Evolutionary conservation across 257 asterid genomes (phyloP), one percentile per base, ranked within the genome.

Genomic region (Fraxinus pennsylvanica): DNA sequence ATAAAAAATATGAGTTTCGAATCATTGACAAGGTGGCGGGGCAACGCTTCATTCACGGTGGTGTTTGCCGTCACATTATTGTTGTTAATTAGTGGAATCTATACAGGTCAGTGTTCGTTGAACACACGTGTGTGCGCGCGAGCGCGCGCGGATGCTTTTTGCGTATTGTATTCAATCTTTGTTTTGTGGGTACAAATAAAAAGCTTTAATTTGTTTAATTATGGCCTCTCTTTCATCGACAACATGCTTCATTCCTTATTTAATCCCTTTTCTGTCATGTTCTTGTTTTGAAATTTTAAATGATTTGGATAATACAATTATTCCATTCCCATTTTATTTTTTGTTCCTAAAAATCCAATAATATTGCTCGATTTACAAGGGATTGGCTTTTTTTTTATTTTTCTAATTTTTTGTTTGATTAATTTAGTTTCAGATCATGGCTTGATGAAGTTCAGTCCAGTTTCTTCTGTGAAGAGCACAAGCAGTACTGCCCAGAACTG

Each of bases 71-170:
- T 71, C 59, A 22, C 75, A 36, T 68, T 81, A 15, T 63, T 75
- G 50, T 52, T 85, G 45, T 76, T 87, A 32, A 43, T 87, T 68
- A 70, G 83, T 70, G 85, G 78, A 67, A 29, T 78, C 72, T 85
- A 68, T 35, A 63, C 83, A 77, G 91, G 91, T 87, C 30, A 32
- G 82, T 70, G 3, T 54, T 79, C 73, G 43, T 17, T 4, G 45
- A 32, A 30, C n/a, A 25, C 73, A 43, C 50, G 38, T 57, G 38
- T 39, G 43, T 6, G 19, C 15, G 9, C 2, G 4, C 22, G 54
- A 25, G 36, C 69, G 70, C 47, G 7, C 5, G 38, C 5, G 36
- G 0, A 6, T 43, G 50, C 30, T 41, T 27, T 32, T 0, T 68
- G 32, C 1, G 52, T 32, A 2, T 9, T 57, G 29, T 57, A 6